Conservation (phyloP, 129 eudicot genomes). For the Saposhnikovia divaricata region DNA sequence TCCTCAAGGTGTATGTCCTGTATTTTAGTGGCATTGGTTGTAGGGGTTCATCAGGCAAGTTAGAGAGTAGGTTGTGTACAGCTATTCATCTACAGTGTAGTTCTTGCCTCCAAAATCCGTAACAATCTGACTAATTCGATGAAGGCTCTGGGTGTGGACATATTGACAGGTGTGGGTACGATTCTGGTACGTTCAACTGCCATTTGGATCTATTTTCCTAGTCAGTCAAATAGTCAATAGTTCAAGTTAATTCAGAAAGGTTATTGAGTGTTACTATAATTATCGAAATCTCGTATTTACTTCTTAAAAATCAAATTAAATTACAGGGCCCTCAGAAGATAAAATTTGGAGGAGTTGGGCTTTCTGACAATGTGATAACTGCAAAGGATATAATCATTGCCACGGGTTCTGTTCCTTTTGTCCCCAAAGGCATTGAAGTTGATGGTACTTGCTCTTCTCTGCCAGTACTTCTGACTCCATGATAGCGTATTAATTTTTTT, state of each 20-base stretch:
- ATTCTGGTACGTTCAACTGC: constrained; percentile 45
- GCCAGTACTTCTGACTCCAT: background rate
- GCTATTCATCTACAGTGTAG: background rate
- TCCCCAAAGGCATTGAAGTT: constrained; percentile 90
- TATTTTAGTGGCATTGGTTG: background rate
- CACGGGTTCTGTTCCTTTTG: constrained; percentile 88
- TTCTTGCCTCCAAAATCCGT: constrained; percentile 81
- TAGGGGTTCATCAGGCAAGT: background rate
- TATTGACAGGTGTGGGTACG: constrained; percentile 85
- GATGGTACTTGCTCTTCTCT: constrained; percentile 47
- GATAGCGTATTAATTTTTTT: background rate
- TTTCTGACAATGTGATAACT: constrained; percentile 40
- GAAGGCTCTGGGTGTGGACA: constrained; percentile 84
- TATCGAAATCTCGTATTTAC: background rate
- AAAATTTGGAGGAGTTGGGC: constrained; percentile 45
- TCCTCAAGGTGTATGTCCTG: background rate
- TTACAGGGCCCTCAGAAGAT: constrained; percentile 89
- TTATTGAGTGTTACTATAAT: background rate
- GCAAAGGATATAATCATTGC: constrained; percentile 89
- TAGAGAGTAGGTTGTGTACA: background rate
- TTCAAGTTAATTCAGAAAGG: background rate
- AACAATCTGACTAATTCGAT: constrained; percentile 72
- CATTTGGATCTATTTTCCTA: constrained; percentile 3
- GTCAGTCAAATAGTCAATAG: background rate
- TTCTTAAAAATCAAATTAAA: background rate